Percentiles rank a stretch among this genome's conserved stretches.
Conservation (phyloP, 371 early-diverging fungal genomes). For the Mucor plumbeus region DNA sequence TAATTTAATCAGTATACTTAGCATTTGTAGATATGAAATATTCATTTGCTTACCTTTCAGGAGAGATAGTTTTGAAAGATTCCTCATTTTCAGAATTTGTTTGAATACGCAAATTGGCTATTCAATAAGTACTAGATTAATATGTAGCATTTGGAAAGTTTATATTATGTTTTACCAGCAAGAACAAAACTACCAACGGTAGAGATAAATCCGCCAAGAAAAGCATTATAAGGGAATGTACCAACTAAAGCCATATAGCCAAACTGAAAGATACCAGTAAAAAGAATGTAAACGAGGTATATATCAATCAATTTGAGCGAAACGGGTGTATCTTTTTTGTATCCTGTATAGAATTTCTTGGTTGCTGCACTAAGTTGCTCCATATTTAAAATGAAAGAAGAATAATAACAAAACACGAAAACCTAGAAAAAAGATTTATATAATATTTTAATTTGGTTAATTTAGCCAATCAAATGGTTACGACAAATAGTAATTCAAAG, state of each 20-base stretch:
- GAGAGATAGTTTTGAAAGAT: slow-evolving; percentile 37
- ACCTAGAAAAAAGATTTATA: neutral
- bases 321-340: slow-evolving; percentile 72
- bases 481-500: neutral
- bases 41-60: slow-evolving; percentile 30
- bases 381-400: slow-evolving; percentile 12
- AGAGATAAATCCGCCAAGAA: slow-evolving; percentile 92
- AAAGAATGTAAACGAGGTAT: slow-evolving; percentile 87
- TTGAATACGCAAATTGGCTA: slow-evolving; percentile 46
- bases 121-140: too few relatives aligned
- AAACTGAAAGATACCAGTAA: slow-evolving; percentile 89
- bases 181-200: slow-evolving; percentile 95
- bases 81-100: slow-evolving; percentile 34
- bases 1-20: neutral
- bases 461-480: slow-evolving; percentile 6
- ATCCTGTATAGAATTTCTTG: slow-evolving; percentile 41
- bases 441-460: neutral
- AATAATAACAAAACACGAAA: neutral
- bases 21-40: neutral
- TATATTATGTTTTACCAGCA: slow-evolving; percentile 62
- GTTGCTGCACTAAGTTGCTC: slow-evolving; percentile 29
- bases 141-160: neutral
- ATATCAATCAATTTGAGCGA: slow-evolving; percentile 88
- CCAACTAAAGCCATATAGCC: slow-evolving; percentile 84
- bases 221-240: slow-evolving; percentile 97